Evolutionary conservation across 2,329 filamentous ascomycete genomes (phyloP), one percentile per base, ranked within the genome.

Genomic region (Alternaria infectoria): DNA sequence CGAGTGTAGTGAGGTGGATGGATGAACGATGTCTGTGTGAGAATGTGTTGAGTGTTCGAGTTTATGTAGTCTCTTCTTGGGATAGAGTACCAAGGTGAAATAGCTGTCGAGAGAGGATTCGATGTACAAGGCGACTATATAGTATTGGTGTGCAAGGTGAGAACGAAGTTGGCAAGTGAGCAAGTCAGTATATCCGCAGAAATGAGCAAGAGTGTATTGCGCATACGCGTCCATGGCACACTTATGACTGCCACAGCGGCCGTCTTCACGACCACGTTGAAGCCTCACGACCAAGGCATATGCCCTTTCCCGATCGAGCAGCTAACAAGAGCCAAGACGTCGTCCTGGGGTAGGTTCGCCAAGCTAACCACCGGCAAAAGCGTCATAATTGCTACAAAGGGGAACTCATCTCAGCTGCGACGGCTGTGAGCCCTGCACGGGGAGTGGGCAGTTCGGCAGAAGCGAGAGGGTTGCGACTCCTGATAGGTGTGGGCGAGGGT

Each of bases 111-210:
- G 28, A 8, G 43, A 49, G 13, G 21, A 32, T 5, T 51, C n/a
- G 57, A 54, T 47, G 57, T 57, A 59, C 57, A 57, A 57, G 60
- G 54, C 52, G 57, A 19, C 10, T 25, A 19, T 43, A 19, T 25
- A 26, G 17, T 56, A 21, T 43, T 64, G 49, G 58, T 57, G 46
- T 62, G 59, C 49, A 62, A 62, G 62, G 56, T 60, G 59, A 61
- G 28, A 7, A 40, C 46, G 43, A 6, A 3, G 46, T 45, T 58
- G 54, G 54, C 49, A n/a, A 30, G 25, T 40, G 44, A n/a, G 28
- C 46, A 59, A 50, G n/a, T 47, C 43, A 36, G 40, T 47, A 47
- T 58, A 54, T 40, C 32, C 40, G 50, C 40, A 61, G 46, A 54
- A 58, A 59, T 28, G 45, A 56, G 46, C 54, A 58, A 40, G 32